These are phyloP conservation scores for Termitomyces sp. DNA, from an alignment of 768 basidiomycete genomes.

Conservation along the genomic window DNA sequence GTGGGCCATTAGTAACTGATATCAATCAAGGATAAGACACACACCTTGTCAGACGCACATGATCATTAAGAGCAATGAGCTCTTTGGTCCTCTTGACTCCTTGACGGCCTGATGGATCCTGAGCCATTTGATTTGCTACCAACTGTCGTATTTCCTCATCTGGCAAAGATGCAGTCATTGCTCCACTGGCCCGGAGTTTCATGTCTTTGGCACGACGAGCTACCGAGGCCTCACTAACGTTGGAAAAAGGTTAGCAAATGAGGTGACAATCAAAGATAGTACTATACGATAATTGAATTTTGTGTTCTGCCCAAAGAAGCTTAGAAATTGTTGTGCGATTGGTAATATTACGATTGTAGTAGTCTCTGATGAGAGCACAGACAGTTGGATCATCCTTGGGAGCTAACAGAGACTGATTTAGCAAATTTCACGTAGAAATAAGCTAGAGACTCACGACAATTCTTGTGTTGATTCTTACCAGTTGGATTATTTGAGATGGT, in stretches of 20 bases:
- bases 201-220: constrained; percentile 19
- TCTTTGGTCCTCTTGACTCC: too few species aligned
- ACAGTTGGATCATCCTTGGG: constrained; percentile 18
- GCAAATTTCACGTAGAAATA: background rate
- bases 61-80: too few species aligned
- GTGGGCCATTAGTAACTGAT: too few species aligned
- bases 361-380: too few species aligned
- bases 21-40: too few species aligned
- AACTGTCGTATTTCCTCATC: constrained; percentile 23
- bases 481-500: constrained; percentile 2
- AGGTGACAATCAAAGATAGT: too few species aligned
- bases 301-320: constrained; percentile 18
- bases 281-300: constrained; percentile 22
- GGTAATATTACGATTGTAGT: constrained; percentile 17
- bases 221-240: constrained; percentile 23
- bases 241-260: too few species aligned
- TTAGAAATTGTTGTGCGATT: too few species aligned
- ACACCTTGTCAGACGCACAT: too few species aligned
- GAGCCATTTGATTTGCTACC: constrained; percentile 26
- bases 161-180: constrained; percentile 17
- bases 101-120: constrained; percentile 22
- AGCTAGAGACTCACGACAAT: constrained; percentile 20
- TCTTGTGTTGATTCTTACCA: constrained; percentile 25
- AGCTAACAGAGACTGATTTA: constrained; percentile 13
- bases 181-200: constrained; percentile 20